Evolutionary conservation across 2,329 filamentous ascomycete genomes (phyloP).

Genomic region (Aquanectria penicillioides): DNA sequence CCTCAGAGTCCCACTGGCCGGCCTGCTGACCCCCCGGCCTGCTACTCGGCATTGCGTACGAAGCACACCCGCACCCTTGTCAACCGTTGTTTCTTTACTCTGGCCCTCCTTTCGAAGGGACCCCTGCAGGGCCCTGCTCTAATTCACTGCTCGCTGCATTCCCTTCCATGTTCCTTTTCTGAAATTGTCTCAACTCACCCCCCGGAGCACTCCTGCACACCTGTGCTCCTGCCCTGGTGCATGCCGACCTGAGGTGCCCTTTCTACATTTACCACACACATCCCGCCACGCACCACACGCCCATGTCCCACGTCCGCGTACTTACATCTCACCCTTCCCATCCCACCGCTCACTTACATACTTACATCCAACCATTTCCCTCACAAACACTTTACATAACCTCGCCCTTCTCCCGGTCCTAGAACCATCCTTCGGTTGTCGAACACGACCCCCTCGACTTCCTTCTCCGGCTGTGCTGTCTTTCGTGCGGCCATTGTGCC

Average conservation of each 20-base stretch:
- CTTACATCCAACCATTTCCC: conserved; percentile 36
- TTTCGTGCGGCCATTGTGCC: conserved; percentile 28
- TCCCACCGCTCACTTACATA: conserved; percentile 23
- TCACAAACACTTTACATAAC: conserved; percentile 23
- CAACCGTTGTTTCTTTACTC: conserved; percentile 9
- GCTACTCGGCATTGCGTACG: no score
- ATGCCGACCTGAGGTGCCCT: conserved; percentile 32
- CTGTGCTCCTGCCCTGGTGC: conserved; percentile 29
- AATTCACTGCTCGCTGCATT: conserved; percentile 36
- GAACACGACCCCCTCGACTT: conserved; percentile 28
- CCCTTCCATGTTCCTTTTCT: conserved; percentile 31
- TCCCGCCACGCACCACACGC: conserved; percentile 40
- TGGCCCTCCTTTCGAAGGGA: conserved; percentile 4
- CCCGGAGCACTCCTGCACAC: conserved; percentile 32
- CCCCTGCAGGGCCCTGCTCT: conserved; percentile 24
- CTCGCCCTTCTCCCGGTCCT: conserved; percentile 21
- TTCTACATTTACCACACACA: conserved; percentile 42
- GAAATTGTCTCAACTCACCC: conserved; percentile 42
- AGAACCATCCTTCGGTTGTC: conserved; percentile 19
- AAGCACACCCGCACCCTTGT: neutral
- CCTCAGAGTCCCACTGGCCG: no score
- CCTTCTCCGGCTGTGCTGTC: conserved; percentile 18
- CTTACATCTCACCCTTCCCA: conserved; percentile 35
- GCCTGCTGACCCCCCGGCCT: no score
- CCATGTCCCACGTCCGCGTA: conserved; percentile 33